These are phyloP conservation scores for Aspergillus brunneoviolaceus DNA, from an alignment of 2,329 filamentous ascomycete species.

Conservation along the genomic window DNA sequence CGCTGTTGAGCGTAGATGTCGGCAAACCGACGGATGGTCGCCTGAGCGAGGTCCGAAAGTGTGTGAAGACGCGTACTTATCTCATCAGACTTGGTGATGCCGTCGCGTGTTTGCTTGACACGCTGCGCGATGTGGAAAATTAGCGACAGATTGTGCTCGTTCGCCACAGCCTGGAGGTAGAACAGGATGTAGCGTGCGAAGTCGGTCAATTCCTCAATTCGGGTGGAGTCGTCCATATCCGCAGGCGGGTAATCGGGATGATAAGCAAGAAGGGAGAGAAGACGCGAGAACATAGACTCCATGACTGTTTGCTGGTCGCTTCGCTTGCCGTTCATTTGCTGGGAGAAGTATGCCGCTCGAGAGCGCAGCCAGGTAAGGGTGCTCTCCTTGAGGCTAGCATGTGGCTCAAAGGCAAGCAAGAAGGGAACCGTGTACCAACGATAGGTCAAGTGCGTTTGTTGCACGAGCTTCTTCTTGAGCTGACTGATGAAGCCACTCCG, in stretches of 20 bases:
- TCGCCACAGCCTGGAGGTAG: conserved; percentile 79
- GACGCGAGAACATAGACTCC: conserved; percentile 76
- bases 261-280: conserved; percentile 86
- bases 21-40: conserved; percentile 79
- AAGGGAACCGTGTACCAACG: conserved; percentile 91
- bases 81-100: conserved; percentile 58
- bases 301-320: conserved; percentile 61
- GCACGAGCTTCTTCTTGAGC: conserved; percentile 68
- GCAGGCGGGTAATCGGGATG: conserved; percentile 75
- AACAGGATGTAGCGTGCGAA: conserved; percentile 88
- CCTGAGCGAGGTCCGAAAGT: conserved; percentile 81
- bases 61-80: conserved; percentile 66
- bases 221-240: conserved; percentile 42
- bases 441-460: conserved; percentile 67
- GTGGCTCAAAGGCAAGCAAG: conserved; percentile 86
- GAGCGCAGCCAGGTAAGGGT: conserved; percentile 88
- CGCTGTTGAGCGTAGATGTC: conserved; percentile 75
- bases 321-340: conserved; percentile 40
- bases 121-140: conserved; percentile 91
- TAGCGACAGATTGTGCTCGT: conserved; percentile 79
- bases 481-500: conserved; percentile 77
- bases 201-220: conserved; percentile 65
- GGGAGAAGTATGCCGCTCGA: conserved; percentile 65
- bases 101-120: conserved; percentile 86
- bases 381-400: conserved; percentile 67